Percentiles rank a stretch among this genome's conserved stretches.
These are phyloP conservation scores for Mycena crocata DNA, from an alignment of 768 basidiomycete species.

Conservation along the genomic window DNA sequence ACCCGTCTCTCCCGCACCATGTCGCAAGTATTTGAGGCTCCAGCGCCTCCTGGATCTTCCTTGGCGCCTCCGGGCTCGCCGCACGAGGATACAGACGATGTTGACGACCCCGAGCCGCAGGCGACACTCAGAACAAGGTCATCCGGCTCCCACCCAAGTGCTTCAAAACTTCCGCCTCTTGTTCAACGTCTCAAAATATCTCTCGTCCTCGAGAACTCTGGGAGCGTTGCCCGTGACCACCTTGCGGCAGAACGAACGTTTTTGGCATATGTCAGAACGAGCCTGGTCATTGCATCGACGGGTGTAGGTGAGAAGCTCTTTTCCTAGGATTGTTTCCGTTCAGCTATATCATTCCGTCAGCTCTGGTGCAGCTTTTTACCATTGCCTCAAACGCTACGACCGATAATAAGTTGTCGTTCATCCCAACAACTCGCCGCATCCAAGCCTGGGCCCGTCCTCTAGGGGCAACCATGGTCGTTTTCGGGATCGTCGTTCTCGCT, in stretches of 20 bases:
- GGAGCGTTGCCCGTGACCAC: slow-evolving; percentile 59
- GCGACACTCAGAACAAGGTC: too few relatives aligned
- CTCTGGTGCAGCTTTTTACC: slow-evolving; percentile 58
- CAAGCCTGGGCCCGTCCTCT: slow-evolving; percentile 48
- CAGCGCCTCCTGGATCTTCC: background rate
- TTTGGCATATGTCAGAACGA: slow-evolving; percentile 50
- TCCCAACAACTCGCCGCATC: slow-evolving; percentile 26
- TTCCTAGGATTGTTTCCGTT: background rate
- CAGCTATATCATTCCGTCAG: slow-evolving; percentile 35
- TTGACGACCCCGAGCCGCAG: too few relatives aligned
- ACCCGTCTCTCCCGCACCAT: slow-evolving; percentile 26
- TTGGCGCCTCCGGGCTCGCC: slow-evolving; percentile 24
- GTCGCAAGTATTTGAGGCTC: slow-evolving; percentile 17
- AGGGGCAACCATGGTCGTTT: slow-evolving; percentile 50
- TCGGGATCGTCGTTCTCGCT: slow-evolving; percentile 48
- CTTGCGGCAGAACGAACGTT: slow-evolving; percentile 58
- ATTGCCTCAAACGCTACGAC: slow-evolving; percentile 41
- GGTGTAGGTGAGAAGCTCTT: slow-evolving; percentile 54
- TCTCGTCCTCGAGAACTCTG: slow-evolving; percentile 54
- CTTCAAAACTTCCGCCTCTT: background rate
- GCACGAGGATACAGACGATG: background rate
- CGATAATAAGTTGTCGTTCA: slow-evolving; percentile 12
- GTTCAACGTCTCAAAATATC: slow-evolving; percentile 11
- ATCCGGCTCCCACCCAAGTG: background rate
- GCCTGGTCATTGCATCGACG: slow-evolving; percentile 53